A percentile compares a stretch with the other conserved stretches of the same genome.
Conservation (phyloP, 176 grass and related monocot genomes). For the Tillandsia leiboldiana region DNA sequence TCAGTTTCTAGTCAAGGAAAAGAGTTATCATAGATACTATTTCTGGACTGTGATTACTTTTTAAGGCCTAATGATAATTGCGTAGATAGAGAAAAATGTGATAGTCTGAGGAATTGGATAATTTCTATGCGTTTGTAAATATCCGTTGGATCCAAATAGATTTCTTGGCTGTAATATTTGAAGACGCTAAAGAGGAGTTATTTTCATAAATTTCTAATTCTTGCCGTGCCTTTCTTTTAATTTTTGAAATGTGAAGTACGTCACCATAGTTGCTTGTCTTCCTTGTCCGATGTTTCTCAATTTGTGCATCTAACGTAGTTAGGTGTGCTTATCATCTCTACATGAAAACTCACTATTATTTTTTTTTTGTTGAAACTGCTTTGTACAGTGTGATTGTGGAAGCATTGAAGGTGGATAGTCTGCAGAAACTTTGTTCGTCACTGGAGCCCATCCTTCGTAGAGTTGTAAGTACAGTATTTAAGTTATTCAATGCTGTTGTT, state of each 20-base stretch:
- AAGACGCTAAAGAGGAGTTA: background rate
- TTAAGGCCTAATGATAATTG: too few species aligned
- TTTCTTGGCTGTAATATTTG: background rate
- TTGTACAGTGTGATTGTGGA: slow-evolving; percentile 61
- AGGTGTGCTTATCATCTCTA: background rate
- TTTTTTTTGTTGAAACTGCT: slow-evolving; percentile 1
- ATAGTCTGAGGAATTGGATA: too few species aligned
- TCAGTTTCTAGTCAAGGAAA: background rate
- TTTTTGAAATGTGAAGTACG: background rate
- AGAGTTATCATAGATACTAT: background rate
- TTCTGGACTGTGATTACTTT: background rate
- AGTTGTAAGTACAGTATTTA: slow-evolving; percentile 42
- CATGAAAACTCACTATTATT: background rate
- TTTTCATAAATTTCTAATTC: background rate
- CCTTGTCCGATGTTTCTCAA: background rate
- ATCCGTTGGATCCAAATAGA: too few species aligned
- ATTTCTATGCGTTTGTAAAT: too few species aligned
- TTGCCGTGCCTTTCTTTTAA: background rate
- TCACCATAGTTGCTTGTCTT: background rate
- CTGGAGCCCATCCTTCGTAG: slow-evolving; percentile 68
- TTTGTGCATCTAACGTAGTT: slow-evolving; percentile 1
- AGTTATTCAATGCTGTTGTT: background rate
- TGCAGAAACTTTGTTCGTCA: slow-evolving; percentile 61
- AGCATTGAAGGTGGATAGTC: slow-evolving; percentile 59
- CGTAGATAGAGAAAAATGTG: too few species aligned